Base-by-base conservation (phyloP, 75 land plant species). In the Larix kaempferi region DNA sequence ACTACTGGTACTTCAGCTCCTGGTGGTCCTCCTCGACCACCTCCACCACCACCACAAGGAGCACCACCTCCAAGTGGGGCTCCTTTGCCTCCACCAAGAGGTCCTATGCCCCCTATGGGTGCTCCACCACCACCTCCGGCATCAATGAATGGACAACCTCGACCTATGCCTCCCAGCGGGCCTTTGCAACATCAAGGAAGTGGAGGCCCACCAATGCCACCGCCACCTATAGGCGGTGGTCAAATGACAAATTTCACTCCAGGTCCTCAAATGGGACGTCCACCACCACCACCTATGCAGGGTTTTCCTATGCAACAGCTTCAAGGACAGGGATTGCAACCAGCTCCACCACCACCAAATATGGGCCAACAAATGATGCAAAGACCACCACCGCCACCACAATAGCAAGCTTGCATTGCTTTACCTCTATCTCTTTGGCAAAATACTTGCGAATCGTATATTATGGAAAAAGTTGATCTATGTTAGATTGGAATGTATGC, bases 301-400 rank as follows among this genome's bases (percentile, higher is more conserved):
- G 91, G 92, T 23, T 92, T 83, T 75, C 78, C 78, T 19, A 84
- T 86, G 41, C 91, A 84, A 44, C 89, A 86, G 37, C 79, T 73
- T 78, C 89, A 67, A 63, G 76, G 76, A 21, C 88, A 80, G 56
- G 83, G 74, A 16, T 25, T 75, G 14, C 87, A 77, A 56, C 93
- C 86, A 58, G 59, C 81, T 7, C 91, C 89, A 35, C 95, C 93
- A 21, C 96, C 94, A 41, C 87, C 90, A 29, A 89, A 88, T 56
- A 88, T 89, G 93, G 90, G 86, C 27, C 87, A 82, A 55, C 81
- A 82, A 69, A 69, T 69, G 73, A 39, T 69, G 73, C 73, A 69
- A 69, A 69, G 73, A 44, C 73, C 73, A 41, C 52, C 73, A 6
- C 73, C 73, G 1, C n/a, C 54, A 41, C n/a, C 54, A 41, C 73